Conservation (phyloP, 331 rosid species). For the Quercus lobata region DNA sequence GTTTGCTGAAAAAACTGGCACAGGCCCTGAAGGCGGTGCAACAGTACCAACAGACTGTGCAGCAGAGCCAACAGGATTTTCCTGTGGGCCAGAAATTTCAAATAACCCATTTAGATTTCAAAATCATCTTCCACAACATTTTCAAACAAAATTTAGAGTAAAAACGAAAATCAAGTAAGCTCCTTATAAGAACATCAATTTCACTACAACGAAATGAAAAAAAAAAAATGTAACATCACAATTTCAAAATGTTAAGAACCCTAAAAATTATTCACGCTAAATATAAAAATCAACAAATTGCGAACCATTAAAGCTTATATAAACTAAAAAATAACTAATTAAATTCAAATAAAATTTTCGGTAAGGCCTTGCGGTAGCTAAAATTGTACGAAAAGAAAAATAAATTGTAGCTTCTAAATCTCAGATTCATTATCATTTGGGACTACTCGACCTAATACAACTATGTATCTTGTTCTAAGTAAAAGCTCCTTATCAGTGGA, state of each 20-base stretch:
- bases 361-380: no score
- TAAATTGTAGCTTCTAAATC: background rate
- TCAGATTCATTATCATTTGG: background rate
- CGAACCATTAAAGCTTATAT: background rate
- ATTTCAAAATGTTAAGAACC: background rate
- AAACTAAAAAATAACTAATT: background rate
- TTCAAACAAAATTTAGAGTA: background rate
- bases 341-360: background rate
- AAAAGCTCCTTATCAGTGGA: no score
- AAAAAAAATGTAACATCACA: background rate
- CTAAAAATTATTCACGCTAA: background rate
- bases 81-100: constrained; percentile 31
- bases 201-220: background rate
- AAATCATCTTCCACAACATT: background rate
- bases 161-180: background rate
- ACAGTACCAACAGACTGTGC: constrained; percentile 22
- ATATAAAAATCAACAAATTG: background rate
- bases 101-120: constrained; percentile 17
- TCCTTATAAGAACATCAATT: background rate
- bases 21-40: constrained; percentile 27
- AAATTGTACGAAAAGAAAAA: background rate
- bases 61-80: constrained; percentile 27
- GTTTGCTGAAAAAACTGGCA: constrained; percentile 27
- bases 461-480: no score
- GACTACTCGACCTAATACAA: background rate